Evolutionary conservation across 176 grass and related monocot genomes (phyloP).

Genomic region (Urochloa ruziziensis): DNA sequence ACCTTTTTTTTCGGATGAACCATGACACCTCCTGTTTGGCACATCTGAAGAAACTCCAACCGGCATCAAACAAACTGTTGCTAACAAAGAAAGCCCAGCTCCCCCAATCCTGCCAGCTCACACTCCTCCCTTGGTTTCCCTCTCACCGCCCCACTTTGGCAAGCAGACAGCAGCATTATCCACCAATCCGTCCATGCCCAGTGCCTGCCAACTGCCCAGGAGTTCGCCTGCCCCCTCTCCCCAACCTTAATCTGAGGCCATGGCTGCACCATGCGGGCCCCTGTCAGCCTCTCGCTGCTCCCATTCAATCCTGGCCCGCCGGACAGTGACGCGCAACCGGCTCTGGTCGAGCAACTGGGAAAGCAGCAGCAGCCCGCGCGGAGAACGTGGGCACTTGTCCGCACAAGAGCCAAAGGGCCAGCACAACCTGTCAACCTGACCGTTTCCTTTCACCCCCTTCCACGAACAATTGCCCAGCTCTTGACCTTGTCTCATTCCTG

Average conservation of each 20-base stretch:
- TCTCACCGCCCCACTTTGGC: constrained; percentile 30
- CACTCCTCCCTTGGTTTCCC: constrained; percentile 7
- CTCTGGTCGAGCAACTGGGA: not conserved
- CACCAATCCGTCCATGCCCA: constrained; percentile 26
- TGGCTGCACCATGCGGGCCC: constrained; percentile 18
- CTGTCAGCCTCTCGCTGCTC: constrained; percentile 16
- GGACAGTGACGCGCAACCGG: constrained; percentile 33
- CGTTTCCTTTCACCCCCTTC: constrained; percentile 10
- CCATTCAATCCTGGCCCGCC: not conserved
- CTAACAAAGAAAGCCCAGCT: constrained; percentile 19
- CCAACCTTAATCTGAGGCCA: not conserved
- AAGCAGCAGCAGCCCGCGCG: not conserved
- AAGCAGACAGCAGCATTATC: constrained; percentile 40
- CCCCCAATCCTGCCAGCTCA: constrained; percentile 30
- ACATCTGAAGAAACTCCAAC: constrained; percentile 23
- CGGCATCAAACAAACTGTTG: constrained; percentile 15
- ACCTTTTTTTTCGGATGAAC: not conserved
- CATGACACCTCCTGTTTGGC: constrained; percentile 2
- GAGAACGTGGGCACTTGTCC: constrained; percentile 41
- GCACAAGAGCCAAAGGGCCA: constrained; percentile 27
- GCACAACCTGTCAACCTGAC: constrained; percentile 16
- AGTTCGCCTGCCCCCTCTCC: not conserved
- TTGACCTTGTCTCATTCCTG: constrained; percentile 12
- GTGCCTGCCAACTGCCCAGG: not conserved
- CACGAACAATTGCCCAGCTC: constrained; percentile 20